A percentile compares a stretch with the other conserved stretches of the same genome.
Conservation (phyloP, 169 alveolate genomes). For the Plasmodium vivax region DNA sequence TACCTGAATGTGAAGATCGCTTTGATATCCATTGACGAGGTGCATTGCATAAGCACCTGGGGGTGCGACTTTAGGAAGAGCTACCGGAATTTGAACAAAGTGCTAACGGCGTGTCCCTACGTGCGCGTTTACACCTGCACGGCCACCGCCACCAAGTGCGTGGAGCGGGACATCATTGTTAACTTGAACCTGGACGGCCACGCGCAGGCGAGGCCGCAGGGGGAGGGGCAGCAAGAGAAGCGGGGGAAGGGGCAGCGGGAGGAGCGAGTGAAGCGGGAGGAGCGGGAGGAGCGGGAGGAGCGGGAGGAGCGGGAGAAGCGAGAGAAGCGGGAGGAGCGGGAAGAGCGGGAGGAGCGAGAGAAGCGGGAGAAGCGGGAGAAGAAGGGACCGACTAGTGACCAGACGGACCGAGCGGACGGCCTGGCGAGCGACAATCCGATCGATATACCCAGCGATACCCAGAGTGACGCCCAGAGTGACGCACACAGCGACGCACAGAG, state of each 20-base stretch:
- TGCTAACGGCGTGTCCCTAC: slow-evolving; percentile 90
- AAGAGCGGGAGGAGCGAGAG: slow-evolving; percentile 59
- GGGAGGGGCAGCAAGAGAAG: slow-evolving; percentile 34
- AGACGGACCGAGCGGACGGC: not conserved
- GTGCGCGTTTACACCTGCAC: slow-evolving; percentile 97
- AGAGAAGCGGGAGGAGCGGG: slow-evolving; percentile 6
- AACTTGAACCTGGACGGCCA: slow-evolving; percentile 85
- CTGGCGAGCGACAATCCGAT: not conserved
- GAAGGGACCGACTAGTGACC: not conserved
- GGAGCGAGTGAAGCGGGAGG: slow-evolving; percentile 65
- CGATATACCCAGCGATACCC: not conserved
- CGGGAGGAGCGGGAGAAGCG: slow-evolving; percentile 73
- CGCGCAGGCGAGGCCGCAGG: slow-evolving; percentile 57
- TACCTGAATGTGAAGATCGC: slow-evolving; percentile 80
- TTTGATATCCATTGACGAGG: slow-evolving; percentile 92
- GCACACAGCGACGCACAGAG: not conserved
- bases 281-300: slow-evolving; percentile 8
- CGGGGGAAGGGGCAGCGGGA: slow-evolving; percentile 83
- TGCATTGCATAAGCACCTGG: slow-evolving; percentile 94
- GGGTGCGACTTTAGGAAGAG: slow-evolving; percentile 91
- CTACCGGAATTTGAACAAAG: slow-evolving; percentile 90
- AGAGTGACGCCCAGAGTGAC: not conserved
- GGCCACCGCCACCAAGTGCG: slow-evolving; percentile 98
- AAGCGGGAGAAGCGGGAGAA: slow-evolving; percentile 81
- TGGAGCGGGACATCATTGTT: slow-evolving; percentile 93